Conservation (phyloP, 73 alveolate species). For the Paramecium bursaria region DNA sequence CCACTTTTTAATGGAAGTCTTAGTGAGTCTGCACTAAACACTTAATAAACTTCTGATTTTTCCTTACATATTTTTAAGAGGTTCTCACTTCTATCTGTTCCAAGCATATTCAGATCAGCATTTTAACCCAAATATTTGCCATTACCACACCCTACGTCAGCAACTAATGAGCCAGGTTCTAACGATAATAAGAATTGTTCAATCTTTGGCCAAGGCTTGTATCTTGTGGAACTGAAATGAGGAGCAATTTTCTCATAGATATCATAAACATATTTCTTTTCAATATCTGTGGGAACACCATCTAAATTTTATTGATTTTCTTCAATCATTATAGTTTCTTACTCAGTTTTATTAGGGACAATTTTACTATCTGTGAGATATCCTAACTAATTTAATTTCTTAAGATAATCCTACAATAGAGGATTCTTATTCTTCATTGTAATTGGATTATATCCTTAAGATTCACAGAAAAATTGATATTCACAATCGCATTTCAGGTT, state of each 20-base stretch:
- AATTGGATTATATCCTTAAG: constrained; percentile 71
- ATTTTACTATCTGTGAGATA: constrained; percentile 69
- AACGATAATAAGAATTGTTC: constrained; percentile 86
- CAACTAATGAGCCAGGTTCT: constrained; percentile 92
- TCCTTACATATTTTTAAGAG: constrained; percentile 90
- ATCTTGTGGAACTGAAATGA: constrained; percentile 97
- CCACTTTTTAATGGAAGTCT: constrained; percentile 86
- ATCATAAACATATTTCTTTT: constrained; percentile 96
- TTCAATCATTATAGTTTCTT: constrained; percentile 75
- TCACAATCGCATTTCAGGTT: constrained; percentile 77
- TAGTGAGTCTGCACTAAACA: constrained; percentile 91
- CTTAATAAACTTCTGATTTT: constrained; percentile 78
- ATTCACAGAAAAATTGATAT: constrained; percentile 79
- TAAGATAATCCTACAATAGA: constrained; percentile 34
- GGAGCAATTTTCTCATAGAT: constrained; percentile 98
- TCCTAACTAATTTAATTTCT: constrained; percentile 68
- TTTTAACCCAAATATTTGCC: constrained; percentile 94
- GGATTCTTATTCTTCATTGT: constrained; percentile 73
- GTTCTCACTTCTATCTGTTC: constrained; percentile 96
- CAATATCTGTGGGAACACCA: constrained; percentile 90
- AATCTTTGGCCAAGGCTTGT: constrained; percentile 99
- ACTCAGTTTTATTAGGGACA: constrained; percentile 79
- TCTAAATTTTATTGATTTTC: constrained; percentile 56
- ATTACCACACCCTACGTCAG: constrained; percentile 99
- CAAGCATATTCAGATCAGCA: constrained; percentile 83